Percentiles rank a stretch among this genome's conserved stretches.
These are phyloP conservation scores for Porodaedalea pini DNA, from an alignment of 1,284 basidiomycete species.

Conservation along the genomic window DNA sequence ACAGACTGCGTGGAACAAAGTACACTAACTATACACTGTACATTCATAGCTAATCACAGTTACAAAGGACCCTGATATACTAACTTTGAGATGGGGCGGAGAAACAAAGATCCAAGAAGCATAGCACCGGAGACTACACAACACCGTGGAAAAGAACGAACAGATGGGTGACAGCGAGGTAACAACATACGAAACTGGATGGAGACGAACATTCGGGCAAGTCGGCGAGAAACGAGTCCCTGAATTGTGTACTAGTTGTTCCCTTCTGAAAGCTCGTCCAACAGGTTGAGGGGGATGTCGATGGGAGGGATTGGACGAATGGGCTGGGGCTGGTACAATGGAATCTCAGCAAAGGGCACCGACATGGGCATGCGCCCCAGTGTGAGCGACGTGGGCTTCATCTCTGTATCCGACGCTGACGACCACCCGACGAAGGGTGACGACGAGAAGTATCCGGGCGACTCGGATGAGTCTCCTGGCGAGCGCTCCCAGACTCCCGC, in stretches of 20 bases:
- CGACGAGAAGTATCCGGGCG: constrained; percentile 9
- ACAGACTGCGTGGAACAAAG: no score
- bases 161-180: background rate
- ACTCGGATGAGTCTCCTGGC: constrained; percentile 3
- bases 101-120: background rate
- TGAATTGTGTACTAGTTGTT: background rate
- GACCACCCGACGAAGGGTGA: constrained; percentile 18
- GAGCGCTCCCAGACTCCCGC: constrained; percentile 9
- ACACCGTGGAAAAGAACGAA: background rate
- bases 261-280: constrained; percentile 7
- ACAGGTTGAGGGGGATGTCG: background rate
- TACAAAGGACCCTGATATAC: no score
- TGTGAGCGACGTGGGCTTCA: background rate
- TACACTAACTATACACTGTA: background rate
- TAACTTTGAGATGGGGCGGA: no score
- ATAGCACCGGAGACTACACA: background rate
- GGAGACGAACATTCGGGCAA: background rate
- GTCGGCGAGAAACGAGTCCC: background rate
- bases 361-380: background rate
- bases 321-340: constrained; percentile 18
- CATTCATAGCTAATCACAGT: background rate
- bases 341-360: background rate
- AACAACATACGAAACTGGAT: background rate
- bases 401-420: constrained; percentile 5
- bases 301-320: constrained; percentile 15